Evolutionary conservation across 768 basidiomycete species (phyloP).

Genomic region (Kwoniella pini): DNA sequence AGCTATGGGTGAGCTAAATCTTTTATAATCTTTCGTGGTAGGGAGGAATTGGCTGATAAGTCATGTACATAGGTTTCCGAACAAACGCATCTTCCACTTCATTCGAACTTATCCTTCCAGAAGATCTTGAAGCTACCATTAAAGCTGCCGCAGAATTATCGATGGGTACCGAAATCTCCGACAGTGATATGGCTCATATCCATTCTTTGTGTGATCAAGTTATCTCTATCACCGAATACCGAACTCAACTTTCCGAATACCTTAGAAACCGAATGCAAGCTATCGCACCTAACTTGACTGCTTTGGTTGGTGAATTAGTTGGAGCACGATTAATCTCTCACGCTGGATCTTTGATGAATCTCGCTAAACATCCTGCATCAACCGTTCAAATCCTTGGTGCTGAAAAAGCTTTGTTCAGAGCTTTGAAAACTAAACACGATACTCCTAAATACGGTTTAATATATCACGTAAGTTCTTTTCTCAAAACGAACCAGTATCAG

Average conservation of each 20-base stretch:
- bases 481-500: neutral
- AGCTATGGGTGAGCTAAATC: constrained; percentile 69
- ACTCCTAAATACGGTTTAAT: constrained; percentile 93
- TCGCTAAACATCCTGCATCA: constrained; percentile 59
- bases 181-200: constrained; percentile 94
- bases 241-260: constrained; percentile 92
- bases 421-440: constrained; percentile 60
- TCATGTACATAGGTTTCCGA: constrained; percentile 69
- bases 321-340: constrained; percentile 71
- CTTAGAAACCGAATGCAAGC: constrained; percentile 97
- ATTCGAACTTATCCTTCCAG: constrained; percentile 86
- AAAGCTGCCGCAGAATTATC: constrained; percentile 97
- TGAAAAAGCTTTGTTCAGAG: constrained; percentile 59
- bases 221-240: constrained; percentile 92
- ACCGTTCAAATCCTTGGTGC: constrained; percentile 60
- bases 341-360: constrained; percentile 57
- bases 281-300: constrained; percentile 93
- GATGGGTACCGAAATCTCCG: constrained; percentile 99
- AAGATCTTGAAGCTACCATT: constrained; percentile 91
- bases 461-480: constrained; percentile 88
- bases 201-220: constrained; percentile 97
- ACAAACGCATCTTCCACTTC: constrained; percentile 85
- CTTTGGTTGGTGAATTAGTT: constrained; percentile 75
- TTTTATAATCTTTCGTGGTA: no score
- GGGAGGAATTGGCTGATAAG: neutral